Evolutionary conservation across 768 basidiomycete species (phyloP).

Genomic region (Galerina sulciceps): DNA sequence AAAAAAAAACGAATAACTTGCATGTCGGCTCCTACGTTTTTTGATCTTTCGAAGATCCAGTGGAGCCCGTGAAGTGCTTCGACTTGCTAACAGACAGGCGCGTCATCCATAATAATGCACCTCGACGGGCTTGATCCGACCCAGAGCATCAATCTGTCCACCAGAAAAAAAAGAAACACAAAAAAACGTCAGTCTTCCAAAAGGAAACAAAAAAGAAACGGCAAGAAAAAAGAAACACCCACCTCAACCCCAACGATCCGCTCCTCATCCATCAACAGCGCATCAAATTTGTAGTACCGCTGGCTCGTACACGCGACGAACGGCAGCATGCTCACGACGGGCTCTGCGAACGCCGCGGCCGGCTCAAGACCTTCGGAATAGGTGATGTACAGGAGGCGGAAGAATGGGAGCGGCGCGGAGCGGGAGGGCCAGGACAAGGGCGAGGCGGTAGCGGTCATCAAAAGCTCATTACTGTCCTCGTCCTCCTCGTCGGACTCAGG

Average conservation of each 20-base stretch:
- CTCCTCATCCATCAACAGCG: conserved; percentile 46
- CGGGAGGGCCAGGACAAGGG: no score
- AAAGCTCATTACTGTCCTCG: no score
- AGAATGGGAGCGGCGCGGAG: background rate
- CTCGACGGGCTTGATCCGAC: conserved; percentile 15
- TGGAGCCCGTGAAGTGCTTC: no score
- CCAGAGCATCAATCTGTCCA: conserved; percentile 9
- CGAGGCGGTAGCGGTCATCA: background rate
- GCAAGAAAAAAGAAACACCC: conserved; percentile 2
- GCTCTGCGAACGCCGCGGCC: conserved; percentile 27
- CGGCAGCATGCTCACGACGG: conserved; percentile 28
- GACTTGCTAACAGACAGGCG: no score
- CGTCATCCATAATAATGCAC: conserved; percentile 22
- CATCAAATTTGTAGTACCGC: conserved; percentile 25
- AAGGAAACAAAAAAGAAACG: background rate
- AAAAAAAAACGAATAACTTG: no score
- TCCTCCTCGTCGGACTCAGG: no score
- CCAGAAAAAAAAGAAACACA: background rate
- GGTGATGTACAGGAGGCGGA: background rate
- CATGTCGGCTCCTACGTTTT: no score
- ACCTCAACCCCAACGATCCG: conserved; percentile 36
- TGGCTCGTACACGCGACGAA: conserved; percentile 25
- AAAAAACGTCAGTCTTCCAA: no score
- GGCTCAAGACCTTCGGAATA: conserved; percentile 5
- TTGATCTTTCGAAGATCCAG: no score